Base-by-base conservation (phyloP, 1,284 basidiomycete genomes). In the Testicularia cyperi region DNA sequence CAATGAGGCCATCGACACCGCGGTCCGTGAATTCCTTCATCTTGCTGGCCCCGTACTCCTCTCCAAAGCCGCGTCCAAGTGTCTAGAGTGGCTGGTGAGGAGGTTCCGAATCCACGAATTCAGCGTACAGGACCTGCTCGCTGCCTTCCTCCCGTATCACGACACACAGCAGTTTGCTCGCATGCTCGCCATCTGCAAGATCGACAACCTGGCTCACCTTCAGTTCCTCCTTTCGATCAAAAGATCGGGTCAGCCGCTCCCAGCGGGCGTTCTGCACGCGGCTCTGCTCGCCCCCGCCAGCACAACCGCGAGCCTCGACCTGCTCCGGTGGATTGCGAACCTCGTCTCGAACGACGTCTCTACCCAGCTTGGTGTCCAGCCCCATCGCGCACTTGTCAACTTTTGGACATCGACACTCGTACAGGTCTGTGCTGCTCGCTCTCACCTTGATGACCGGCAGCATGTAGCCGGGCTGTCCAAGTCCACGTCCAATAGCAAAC, bases 51-150 rank as follows among this genome's bases (percentile, higher is more conserved):
- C 85, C 14, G 88, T 87, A 80, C 78, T 98, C 26, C 81, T 91
- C 76, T 86, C 92, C 43, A 82, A 85, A 43, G 87, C 90, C 1
- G 84, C 89, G 0, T 86, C 86, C 28, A 92, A 88, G 77, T 84
- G 89, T n/a, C 74, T 99, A 24, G 94, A 99, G 75, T 99, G 94
- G 94, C 83, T 98, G 19, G 89, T 98, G 4, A 81, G 90, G 61
- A 81, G 92, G 45, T 97, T 96, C 78, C 94, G 92, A 71, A 84
- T 97, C 27, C 84, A 97, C 75, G 92, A 97, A 74, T 92, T 96
- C 80, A 95, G 96, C 70, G 82, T 92, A 29, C 81, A 87, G 35
- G 81, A 83, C n/a, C 70, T 92, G 16, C 81, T 98, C 6, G 80
- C 85, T 12, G 80, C 90, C 15, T 97, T 97, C 78, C 78, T 97